Base-by-base conservation (phyloP, 116 monocot species). In the Iris pallida region DNA sequence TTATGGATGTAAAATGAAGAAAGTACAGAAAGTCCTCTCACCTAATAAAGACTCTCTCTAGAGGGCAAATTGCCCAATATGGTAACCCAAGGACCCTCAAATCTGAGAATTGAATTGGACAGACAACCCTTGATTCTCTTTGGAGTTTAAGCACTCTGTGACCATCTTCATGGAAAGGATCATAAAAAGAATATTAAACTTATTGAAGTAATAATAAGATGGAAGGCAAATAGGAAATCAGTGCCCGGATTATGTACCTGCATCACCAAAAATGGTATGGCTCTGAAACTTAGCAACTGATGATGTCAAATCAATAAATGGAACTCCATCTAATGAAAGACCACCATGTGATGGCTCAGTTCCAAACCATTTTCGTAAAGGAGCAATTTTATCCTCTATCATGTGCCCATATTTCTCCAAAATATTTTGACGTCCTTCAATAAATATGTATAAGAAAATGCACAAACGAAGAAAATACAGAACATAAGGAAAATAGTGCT, bases 51-150 rank as follows among this genome's bases (percentile, higher is more conserved):
- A 89, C 78, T 63, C 67, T 80, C 65, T 95, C 95, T 64, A 86
- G 75, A 64, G 88, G 91, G 63, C 78, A 84, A 72, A 70, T 64
- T 49, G 84, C 53, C 91, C 91, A 95, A 80, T 84, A 82, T 43
- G 95, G 95, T 66, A 91, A 55, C 9, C 88, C 89, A 75, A 95
- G 86, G 57, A 82, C 63, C 47, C 76, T 82, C 59, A 89, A 59
- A 51, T 91, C 66, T 59, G 88, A 79, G 72, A 95, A 80, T 30
- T 71, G 79, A 68, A 95, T 49, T 52, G 15, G 45, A 48, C 75
- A 75, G 44, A 66, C 53, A 53, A 40, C 12, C 30, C 42, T 76
- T 16, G 88, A 78, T 68, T 71, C 67, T 53, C 47, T 48, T 54
- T 82, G 46, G 62, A 51, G 79, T 68, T 77, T 91, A 8, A 82